Evolutionary conservation across 2,329 filamentous ascomycete genomes (phyloP).

Genomic region (Cladophialophora chaetospira): DNA sequence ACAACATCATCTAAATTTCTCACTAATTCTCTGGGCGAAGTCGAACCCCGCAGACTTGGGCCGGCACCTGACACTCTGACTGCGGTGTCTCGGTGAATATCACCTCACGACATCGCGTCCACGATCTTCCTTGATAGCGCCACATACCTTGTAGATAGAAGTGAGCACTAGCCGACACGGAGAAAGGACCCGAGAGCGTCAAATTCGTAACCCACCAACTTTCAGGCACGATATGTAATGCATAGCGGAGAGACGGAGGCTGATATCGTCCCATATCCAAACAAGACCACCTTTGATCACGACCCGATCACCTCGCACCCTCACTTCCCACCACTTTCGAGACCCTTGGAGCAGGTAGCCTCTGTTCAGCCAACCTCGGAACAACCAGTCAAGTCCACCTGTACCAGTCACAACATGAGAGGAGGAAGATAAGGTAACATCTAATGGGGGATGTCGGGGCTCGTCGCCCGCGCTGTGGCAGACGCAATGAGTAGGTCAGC

Average conservation of each 20-base stretch:
- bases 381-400: not conserved
- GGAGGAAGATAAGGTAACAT: not conserved
- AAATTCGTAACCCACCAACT: constrained; percentile 3
- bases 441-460: too few species aligned
- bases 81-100: constrained; percentile 2
- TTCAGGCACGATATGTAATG: constrained; percentile 11
- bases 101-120: not conserved
- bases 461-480: too few species aligned
- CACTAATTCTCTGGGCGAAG: too few species aligned
- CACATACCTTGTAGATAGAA: constrained; percentile 19
- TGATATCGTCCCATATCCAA: not conserved
- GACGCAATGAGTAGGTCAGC: too few species aligned
- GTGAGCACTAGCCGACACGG: constrained; percentile 2
- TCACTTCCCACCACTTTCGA: not conserved
- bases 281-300: too few species aligned
- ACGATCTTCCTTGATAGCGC: constrained; percentile 13
- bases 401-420: not conserved
- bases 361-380: not conserved
- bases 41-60: too few species aligned
- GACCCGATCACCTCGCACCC: not conserved
- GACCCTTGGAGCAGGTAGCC: not conserved
- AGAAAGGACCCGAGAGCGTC: not conserved
- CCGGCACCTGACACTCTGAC: too few species aligned
- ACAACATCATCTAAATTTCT: not conserved
- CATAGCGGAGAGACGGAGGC: constrained; percentile 10